phyloP scores from a whole-genome alignment of 495 filamentous ascomycete genomes.

The Aspergillus avenaceus region DNA sequence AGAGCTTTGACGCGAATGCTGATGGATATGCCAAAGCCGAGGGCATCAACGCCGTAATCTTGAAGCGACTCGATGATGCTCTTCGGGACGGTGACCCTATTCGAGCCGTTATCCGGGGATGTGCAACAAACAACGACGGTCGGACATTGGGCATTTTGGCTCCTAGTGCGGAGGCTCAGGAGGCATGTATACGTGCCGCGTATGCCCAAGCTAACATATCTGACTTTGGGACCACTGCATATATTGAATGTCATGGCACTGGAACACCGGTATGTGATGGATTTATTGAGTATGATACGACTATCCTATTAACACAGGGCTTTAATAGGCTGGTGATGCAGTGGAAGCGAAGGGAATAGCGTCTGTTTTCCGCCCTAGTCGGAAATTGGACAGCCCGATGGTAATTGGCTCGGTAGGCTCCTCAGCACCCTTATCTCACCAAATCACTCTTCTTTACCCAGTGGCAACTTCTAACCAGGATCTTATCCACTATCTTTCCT shows the following conservation, averaged over 20 bases:
- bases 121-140: constrained; percentile 41
- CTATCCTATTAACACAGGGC: constrained; percentile 55
- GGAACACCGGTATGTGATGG: constrained; percentile 56
- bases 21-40: constrained; percentile 33
- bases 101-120: constrained; percentile 39
- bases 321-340: constrained; percentile 9
- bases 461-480: too few species aligned
- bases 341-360: too few species aligned
- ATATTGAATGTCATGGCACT: constrained; percentile 42
- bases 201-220: constrained; percentile 47
- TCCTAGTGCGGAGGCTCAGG: constrained; percentile 55
- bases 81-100: constrained; percentile 33
- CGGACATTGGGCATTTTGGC: constrained; percentile 49
- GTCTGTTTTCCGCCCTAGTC: too few species aligned
- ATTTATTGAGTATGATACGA: too few species aligned
- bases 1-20: too few species aligned
- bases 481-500: too few species aligned
- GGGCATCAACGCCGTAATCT: constrained; percentile 27
- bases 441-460: too few species aligned
- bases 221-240: constrained; percentile 15
- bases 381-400: too few species aligned
- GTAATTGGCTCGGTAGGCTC: too few species aligned
- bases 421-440: too few species aligned
- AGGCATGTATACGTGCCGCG: constrained; percentile 45
- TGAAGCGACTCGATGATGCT: constrained; percentile 37